Base-by-base conservation (phyloP, 768 basidiomycete genomes). In the Suillus subalutaceus region DNA sequence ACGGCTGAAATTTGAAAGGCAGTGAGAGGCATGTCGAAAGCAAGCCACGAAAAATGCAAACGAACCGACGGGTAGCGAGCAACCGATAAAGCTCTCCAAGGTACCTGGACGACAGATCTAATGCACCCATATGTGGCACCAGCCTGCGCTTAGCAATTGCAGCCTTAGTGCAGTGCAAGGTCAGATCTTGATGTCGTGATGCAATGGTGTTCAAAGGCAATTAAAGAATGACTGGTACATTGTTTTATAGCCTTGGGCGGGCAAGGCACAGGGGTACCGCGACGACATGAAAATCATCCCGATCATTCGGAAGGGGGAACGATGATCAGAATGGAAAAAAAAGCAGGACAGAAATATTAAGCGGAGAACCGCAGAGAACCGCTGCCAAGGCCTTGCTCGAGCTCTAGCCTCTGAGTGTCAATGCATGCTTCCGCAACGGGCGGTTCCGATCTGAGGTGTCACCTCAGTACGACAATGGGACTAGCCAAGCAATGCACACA, bases 391-490 rank as follows among this genome's bases (percentile, higher is more conserved):
- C 23, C 16, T 52, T 6, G 57, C 23, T 41, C 18, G 10, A n/a
- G 20, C 20, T 56, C 26, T 26, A 26, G 26, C 26, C 26, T 26
- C 32, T 38, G 6, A 37, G 55, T 13, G 26, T 43, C 26, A 13
- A 60, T 59, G 3, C 18, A 30, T 12, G 58, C 23, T 59, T 59
- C 38, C 8, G 38, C n/a, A 4, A 26, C 57, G 57, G 40, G 10
- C 3, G 30, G 59, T 60, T 43, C 59, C 40, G 59, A 43, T 6
- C 59, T 43, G 59, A 60, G 59, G 30, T 43, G 12, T 60, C 41
- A 30, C 41, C 59, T 60, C 41, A 60, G 59, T 16, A 43, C 30
- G 43, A 60, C 26, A 2, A 60, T 43, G 40, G 26, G 12, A 32
- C 26, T 8, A 60, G 41, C 59, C 59, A 30, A 43, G 41, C 16